Evolutionary conservation across 768 basidiomycete species (phyloP).

Genomic region (Xerocomus spinulosus): DNA sequence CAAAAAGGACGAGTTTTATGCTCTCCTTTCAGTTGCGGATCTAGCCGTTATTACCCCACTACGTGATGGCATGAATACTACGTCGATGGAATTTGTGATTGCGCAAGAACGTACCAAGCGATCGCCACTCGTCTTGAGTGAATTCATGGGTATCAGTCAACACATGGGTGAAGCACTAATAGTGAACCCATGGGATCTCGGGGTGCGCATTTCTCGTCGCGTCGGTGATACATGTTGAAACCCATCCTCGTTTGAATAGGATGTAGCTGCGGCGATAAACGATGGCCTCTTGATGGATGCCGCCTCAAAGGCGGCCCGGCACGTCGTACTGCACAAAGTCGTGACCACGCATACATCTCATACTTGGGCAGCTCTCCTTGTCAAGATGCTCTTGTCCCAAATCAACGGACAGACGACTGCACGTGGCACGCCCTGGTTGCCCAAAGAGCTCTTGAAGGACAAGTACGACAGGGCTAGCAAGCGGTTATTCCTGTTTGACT

Average conservation of each 20-base stretch:
- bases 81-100: constrained; percentile 96
- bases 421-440: constrained; percentile 80
- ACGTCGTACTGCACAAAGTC: constrained; percentile 71
- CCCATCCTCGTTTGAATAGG: constrained; percentile 37
- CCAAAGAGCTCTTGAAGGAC: constrained; percentile 51
- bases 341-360: constrained; percentile 94
- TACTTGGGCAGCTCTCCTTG: constrained; percentile 87
- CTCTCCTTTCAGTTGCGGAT: constrained; percentile 87
- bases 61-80: constrained; percentile 99
- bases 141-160: constrained; percentile 97
- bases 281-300: constrained; percentile 78
- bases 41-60: constrained; percentile 93
- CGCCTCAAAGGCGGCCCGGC: constrained; percentile 68
- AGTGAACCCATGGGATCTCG: constrained; percentile 96
- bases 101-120: constrained; percentile 83
- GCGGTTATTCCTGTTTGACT: constrained; percentile 91
- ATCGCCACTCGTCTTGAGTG: constrained; percentile 85
- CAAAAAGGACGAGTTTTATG: constrained; percentile 98
- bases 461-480: constrained; percentile 70
- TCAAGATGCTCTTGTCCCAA: constrained; percentile 82
- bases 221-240: neutral
- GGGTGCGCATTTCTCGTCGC: constrained; percentile 42
- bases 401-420: constrained; percentile 76
- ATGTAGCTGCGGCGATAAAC: constrained; percentile 88
- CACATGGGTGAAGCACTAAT: constrained; percentile 86